Evolutionary conservation across 2,329 filamentous ascomycete species (phyloP).

Genomic region (Aspergillus fischeri): DNA sequence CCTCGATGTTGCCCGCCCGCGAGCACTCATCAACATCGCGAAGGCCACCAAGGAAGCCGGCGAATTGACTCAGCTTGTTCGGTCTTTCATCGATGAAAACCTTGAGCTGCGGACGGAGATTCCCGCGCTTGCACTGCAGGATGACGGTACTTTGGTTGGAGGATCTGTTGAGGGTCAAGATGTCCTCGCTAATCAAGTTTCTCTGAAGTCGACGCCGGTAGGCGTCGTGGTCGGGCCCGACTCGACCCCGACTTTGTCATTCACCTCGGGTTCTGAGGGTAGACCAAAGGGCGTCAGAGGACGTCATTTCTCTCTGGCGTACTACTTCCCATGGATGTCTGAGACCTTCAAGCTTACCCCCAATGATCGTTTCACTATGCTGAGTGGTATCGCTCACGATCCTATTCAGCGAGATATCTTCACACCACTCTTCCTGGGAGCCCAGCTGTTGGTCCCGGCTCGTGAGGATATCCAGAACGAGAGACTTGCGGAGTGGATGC

Average conservation of each 20-base stretch:
- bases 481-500: slow-evolving; percentile 83
- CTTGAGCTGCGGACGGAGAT: slow-evolving; percentile 69
- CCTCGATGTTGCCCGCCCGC: slow-evolving; percentile 72
- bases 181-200: slow-evolving; percentile 55
- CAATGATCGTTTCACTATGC: slow-evolving; percentile 72
- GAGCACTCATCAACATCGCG: slow-evolving; percentile 67
- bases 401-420: slow-evolving; percentile 69
- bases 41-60: slow-evolving; percentile 67
- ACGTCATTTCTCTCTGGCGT: slow-evolving; percentile 77
- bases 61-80: slow-evolving; percentile 57
- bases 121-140: slow-evolving; percentile 66
- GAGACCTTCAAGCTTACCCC: slow-evolving; percentile 70
- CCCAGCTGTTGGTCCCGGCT: slow-evolving; percentile 71
- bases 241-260: slow-evolving; percentile 69
- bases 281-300: slow-evolving; percentile 83
- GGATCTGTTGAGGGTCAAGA: slow-evolving; percentile 64
- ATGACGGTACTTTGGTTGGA: slow-evolving; percentile 69
- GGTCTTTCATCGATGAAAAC: slow-evolving; percentile 67
- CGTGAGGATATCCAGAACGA: slow-evolving; percentile 84
- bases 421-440: slow-evolving; percentile 83
- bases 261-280: slow-evolving; percentile 71
- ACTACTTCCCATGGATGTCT: slow-evolving; percentile 94
- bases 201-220: slow-evolving; percentile 55
- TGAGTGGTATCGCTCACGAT: slow-evolving; percentile 74
- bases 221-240: slow-evolving; percentile 82